phyloP scores from a whole-genome alignment of 768 basidiomycete species.

The Mycena leptocephala region DNA sequence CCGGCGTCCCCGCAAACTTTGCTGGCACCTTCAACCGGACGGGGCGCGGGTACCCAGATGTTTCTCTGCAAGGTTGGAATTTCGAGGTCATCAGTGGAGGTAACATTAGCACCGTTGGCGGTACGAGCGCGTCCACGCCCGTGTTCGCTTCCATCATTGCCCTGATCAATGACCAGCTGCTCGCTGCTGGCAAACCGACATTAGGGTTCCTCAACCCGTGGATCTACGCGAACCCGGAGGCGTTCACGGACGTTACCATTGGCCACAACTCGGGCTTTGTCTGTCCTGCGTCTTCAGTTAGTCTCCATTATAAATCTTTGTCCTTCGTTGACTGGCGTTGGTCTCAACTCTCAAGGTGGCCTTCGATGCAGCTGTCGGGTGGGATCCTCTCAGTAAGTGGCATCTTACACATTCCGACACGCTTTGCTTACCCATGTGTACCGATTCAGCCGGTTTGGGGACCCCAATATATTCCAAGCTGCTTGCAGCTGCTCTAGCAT shows the following conservation, averaged over 20 bases:
- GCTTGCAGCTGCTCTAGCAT: not conserved
- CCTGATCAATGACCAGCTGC: constrained; percentile 3
- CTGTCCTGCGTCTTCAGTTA: constrained; percentile 5
- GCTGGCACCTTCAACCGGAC: constrained; percentile 58
- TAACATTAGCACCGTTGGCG: not conserved
- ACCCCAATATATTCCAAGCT: not conserved
- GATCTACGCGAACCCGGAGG: not conserved
- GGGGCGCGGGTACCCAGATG: constrained; percentile 34
- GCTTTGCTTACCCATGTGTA: not conserved
- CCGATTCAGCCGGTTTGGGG: not conserved
- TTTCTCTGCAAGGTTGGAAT: not conserved
- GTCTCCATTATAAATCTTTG: not conserved
- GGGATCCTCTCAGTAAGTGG: constrained; percentile 12
- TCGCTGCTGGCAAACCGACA: not conserved
- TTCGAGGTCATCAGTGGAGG: not conserved
- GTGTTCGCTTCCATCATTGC: constrained; percentile 1
- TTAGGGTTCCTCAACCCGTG: constrained; percentile 13
- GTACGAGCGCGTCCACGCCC: constrained; percentile 9
- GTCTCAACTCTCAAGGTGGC: not conserved
- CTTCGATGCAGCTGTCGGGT: constrained; percentile 1
- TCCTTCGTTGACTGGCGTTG: too few relatives aligned
- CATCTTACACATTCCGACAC: not conserved
- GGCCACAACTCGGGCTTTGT: constrained; percentile 10
- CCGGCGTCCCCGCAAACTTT: constrained; percentile 48
- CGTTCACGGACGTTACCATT: not conserved